Evolutionary conservation across 1,139 yeast genomes (phyloP), one percentile per base, ranked within the genome.

Genomic region (Sugiyamaella xylanicola): DNA sequence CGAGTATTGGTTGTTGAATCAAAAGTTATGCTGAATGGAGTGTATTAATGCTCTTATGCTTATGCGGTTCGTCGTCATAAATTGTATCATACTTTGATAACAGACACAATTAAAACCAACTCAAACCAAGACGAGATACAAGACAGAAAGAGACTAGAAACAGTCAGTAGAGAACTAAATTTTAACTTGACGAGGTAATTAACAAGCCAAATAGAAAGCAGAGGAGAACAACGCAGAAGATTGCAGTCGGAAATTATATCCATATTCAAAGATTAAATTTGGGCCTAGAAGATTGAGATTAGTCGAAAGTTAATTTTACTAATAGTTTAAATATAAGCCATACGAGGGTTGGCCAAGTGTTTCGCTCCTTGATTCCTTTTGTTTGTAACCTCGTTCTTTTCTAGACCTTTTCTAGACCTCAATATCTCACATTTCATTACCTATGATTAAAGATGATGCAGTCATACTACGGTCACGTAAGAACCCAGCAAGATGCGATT

Each of bases 401-500:
- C 25, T 20, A 9, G 20, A 13, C n/a, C n/a, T n/a, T n/a, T n/a
- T n/a, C n/a, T n/a, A n/a, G n/a, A n/a, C n/a, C n/a, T n/a, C n/a
- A n/a, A n/a, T n/a, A n/a, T n/a, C 17, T 16, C 32, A 19, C 19
- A 13, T 29, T 15, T n/a, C 29, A 8, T 17, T 25, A 9, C 17
- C 37, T 17, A 27, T 43, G 35, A 4, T 27, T 11, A 15, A 13
- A 4, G 35, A 63, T 49, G 16, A 77, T 81, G 75, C 81, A 80
- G 57, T 80, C 85, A 0, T 83, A 82, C 61, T 72, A 72, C 53
- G 87, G 87, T 2, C 71, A 77, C 36, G 74, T 83, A 1, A 71
- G 74, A 40, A 72, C 83, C 0, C 74, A 81, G 9, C 71, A 72
- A 42, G 87, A 83, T 62, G 87, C 87, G 4, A 72, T 83, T 16